Conservation (phyloP, 108 stramenopile species). For the Nitzschia sp. region DNA sequence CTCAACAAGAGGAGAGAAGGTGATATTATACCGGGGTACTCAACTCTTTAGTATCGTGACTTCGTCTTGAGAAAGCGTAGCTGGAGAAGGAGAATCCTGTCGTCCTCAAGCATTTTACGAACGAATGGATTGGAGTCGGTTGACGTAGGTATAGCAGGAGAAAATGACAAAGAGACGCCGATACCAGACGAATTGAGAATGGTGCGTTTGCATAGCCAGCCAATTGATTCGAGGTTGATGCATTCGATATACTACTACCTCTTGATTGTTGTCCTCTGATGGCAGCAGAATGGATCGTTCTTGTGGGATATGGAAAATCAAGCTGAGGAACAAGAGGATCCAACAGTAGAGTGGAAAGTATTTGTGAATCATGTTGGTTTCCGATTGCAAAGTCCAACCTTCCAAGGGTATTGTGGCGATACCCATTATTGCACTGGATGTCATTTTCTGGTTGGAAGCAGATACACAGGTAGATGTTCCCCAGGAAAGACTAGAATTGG, state of each 20-base stretch:
- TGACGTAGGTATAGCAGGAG: conserved; percentile 77
- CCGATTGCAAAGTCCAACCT: conserved; percentile 45
- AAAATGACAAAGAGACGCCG: conserved; percentile 79
- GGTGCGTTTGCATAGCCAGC: conserved; percentile 76
- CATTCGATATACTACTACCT: conserved; percentile 14
- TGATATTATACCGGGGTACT: no score
- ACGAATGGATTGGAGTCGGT: conserved; percentile 23
- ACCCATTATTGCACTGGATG: neutral
- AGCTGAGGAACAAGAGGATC: conserved; percentile 39
- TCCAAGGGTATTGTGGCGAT: conserved; percentile 16
- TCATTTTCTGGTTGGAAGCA: neutral
- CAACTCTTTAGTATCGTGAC: no score
- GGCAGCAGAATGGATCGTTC: no score
- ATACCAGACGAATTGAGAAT: conserved; percentile 88
- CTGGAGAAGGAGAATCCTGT: no score
- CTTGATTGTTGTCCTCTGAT: no score
- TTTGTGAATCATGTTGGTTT: conserved; percentile 41
- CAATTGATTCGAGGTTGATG: conserved; percentile 57
- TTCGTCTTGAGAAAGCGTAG: no score
- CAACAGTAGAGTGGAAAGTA: conserved; percentile 47
- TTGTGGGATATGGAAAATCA: conserved; percentile 13
- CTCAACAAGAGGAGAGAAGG: no score
- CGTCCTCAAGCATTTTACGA: no score
- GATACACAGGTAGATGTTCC: no score
- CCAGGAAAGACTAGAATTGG: no score